Conservation (phyloP, 2,329 filamentous ascomycete genomes). For the Paraphaeosphaeria minitans region DNA sequence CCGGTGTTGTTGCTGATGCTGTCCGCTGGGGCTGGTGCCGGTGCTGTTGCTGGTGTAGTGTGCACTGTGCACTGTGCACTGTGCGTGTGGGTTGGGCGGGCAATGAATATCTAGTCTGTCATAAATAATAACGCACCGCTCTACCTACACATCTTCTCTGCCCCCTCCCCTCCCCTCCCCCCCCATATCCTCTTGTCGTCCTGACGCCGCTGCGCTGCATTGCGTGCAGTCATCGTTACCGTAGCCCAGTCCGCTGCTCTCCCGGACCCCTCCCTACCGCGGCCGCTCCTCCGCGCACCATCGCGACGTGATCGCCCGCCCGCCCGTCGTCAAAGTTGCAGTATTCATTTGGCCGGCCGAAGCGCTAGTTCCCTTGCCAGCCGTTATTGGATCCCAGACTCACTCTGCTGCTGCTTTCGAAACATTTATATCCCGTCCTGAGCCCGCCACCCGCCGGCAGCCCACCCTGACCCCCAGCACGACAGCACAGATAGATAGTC, state of each 20-base stretch:
- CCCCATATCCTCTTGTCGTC: neutral
- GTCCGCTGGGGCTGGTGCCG: too few species aligned
- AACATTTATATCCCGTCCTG: conserved; percentile 11
- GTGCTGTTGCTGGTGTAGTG: too few species aligned
- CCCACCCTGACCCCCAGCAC: conserved; percentile 1
- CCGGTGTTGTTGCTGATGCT: too few species aligned
- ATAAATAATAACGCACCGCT: neutral
- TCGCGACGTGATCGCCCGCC: conserved; percentile 15
- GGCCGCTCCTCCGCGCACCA: conserved; percentile 1
- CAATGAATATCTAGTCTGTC: too few species aligned
- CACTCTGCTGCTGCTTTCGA: conserved; percentile 11
- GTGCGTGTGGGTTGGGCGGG: neutral
- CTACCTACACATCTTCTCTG: neutral
- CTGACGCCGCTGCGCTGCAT: neutral
- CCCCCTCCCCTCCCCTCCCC: too few species aligned
- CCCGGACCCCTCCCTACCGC: neutral
- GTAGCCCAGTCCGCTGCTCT: neutral
- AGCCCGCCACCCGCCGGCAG: conserved; percentile 5
- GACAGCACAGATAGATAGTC: too few species aligned
- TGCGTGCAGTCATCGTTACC: neutral
- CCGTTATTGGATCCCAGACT: conserved; percentile 8
- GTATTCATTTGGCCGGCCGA: conserved; percentile 10
- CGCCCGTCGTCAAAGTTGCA: conserved; percentile 15
- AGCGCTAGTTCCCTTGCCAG: conserved; percentile 8
- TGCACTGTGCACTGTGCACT: too few species aligned